Percentiles rank a stretch among this genome's conserved stretches.
These are phyloP conservation scores for Haplosporangium sp. DNA, from an alignment of 371 early-diverging fungal genomes.

Conservation along the genomic window DNA sequence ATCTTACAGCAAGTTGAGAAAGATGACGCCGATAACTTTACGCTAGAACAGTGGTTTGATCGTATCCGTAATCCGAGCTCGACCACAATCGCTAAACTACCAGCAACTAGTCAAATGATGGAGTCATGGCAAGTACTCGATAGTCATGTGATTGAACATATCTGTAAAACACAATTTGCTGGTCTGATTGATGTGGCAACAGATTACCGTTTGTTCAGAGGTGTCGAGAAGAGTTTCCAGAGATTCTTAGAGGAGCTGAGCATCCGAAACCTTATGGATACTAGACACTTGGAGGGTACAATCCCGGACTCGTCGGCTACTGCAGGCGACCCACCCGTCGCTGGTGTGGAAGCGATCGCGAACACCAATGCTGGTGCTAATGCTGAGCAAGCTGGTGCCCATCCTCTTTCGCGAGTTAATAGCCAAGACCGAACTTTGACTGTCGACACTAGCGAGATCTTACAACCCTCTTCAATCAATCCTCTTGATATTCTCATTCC, in stretches of 20 bases:
- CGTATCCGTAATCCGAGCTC: constrained; percentile 42
- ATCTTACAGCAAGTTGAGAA: constrained; percentile 31
- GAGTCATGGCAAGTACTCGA: constrained; percentile 51
- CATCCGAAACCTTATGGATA: constrained; percentile 21
- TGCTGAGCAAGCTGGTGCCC: not conserved
- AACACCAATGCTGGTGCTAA: not conserved
- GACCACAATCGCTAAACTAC: constrained; percentile 46
- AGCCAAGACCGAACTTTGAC: constrained; percentile 5
- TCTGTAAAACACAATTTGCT: constrained; percentile 50
- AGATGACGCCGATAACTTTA: constrained; percentile 13
- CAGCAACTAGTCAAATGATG: constrained; percentile 47
- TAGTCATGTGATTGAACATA: constrained; percentile 39
- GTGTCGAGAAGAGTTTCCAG: constrained; percentile 48
- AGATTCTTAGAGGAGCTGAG: constrained; percentile 52
- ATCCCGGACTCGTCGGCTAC: not conserved
- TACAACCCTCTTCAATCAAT: not conserved
- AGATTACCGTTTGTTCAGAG: constrained; percentile 49
- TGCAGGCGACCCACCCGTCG: not conserved
- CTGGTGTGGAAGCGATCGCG: not conserved
- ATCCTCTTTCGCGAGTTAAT: constrained; percentile 23
- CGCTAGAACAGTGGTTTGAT: constrained; percentile 53
- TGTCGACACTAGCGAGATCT: constrained; percentile 2
- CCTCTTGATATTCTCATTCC: constrained; percentile 6
- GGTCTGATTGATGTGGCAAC: constrained; percentile 53
- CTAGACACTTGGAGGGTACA: not conserved